Percentiles rank a stretch among this genome's conserved stretches.
Evolutionary conservation across 371 early-diverging fungal species (phyloP).

Genomic region (Haplosporangium sp.): DNA sequence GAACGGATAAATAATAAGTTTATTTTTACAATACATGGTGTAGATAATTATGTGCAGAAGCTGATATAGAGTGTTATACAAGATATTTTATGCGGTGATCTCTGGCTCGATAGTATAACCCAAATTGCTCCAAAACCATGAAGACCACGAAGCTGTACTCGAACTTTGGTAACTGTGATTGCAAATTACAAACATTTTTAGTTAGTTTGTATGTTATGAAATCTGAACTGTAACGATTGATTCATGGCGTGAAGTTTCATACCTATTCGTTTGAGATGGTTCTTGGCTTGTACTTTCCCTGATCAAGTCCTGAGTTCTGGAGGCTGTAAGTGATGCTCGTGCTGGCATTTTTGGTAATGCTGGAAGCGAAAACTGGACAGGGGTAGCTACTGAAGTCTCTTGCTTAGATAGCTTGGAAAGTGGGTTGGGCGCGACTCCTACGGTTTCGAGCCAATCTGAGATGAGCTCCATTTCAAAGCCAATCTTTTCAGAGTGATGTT

Average conservation of each 20-base stretch:
- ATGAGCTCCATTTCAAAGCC: conserved; percentile 3
- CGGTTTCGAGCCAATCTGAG: conserved; percentile 4
- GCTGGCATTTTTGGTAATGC: conserved; percentile 8
- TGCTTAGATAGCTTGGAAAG: not conserved
- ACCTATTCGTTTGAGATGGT: too few species aligned
- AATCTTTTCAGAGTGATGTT: not conserved
- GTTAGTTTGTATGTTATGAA: not conserved
- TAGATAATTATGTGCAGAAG: too few species aligned
- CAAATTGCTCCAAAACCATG: conserved; percentile 3
- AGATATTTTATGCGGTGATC: not conserved
- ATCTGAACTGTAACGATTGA: not conserved
- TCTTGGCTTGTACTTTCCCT: not conserved
- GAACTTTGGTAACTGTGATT: not conserved
- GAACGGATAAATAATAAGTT: too few species aligned
- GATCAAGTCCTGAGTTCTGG: conserved; percentile 3
- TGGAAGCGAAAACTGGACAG: not conserved
- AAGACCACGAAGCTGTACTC: not conserved
- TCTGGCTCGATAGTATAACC: not conserved
- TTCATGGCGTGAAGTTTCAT: not conserved
- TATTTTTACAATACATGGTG: too few species aligned
- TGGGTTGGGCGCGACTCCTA: not conserved
- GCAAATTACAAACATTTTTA: not conserved
- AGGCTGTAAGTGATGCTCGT: conserved; percentile 1
- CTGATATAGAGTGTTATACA: too few species aligned
- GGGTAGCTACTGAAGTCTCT: too few species aligned